phyloP scores from a whole-genome alignment of 2,329 filamentous ascomycete species.

The Leptographium radiaticola region DNA sequence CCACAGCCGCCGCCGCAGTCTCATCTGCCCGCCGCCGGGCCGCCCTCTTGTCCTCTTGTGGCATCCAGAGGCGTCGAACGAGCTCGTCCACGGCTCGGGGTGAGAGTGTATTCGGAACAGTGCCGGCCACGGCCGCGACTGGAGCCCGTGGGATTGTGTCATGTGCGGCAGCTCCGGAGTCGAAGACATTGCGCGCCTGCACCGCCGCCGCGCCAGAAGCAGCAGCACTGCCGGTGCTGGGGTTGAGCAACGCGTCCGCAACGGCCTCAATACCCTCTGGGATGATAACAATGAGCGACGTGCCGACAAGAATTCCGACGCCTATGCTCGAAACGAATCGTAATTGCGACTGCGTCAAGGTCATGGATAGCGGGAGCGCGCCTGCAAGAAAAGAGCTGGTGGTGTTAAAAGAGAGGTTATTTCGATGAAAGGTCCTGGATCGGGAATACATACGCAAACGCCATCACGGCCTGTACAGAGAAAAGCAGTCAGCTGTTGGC shows the following conservation, averaged over 20 bases:
- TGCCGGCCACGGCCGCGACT: neutral
- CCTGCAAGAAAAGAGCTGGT: slow-evolving; percentile 84
- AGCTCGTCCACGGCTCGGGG: neutral
- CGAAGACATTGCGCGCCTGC: neutral
- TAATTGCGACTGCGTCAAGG: slow-evolving; percentile 73
- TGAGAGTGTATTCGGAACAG: neutral
- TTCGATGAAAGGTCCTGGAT: slow-evolving; percentile 4
- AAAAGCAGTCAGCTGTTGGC: slow-evolving; percentile 10
- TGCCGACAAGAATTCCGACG: slow-evolving; percentile 87
- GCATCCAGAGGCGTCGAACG: neutral
- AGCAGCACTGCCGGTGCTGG: neutral
- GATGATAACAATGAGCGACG: slow-evolving; percentile 92
- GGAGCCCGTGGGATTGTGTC: neutral
- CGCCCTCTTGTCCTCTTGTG: neutral
- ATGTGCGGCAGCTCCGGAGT: neutral
- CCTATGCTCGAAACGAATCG: slow-evolving; percentile 85
- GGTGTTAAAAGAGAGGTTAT: slow-evolving; percentile 1
- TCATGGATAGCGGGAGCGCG: slow-evolving; percentile 78
- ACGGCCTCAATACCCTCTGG: slow-evolving; percentile 91
- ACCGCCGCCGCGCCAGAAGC: neutral
- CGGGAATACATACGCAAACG: slow-evolving; percentile 35
- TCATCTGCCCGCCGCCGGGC: neutral
- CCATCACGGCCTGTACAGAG: slow-evolving; percentile 37
- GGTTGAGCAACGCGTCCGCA: slow-evolving; percentile 38
- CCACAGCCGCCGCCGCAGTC: neutral